Percentiles rank a stretch among this genome's conserved stretches.
phyloP scores from a whole-genome alignment of 1,284 basidiomycete genomes.

The Naganishia sp. region DNA sequence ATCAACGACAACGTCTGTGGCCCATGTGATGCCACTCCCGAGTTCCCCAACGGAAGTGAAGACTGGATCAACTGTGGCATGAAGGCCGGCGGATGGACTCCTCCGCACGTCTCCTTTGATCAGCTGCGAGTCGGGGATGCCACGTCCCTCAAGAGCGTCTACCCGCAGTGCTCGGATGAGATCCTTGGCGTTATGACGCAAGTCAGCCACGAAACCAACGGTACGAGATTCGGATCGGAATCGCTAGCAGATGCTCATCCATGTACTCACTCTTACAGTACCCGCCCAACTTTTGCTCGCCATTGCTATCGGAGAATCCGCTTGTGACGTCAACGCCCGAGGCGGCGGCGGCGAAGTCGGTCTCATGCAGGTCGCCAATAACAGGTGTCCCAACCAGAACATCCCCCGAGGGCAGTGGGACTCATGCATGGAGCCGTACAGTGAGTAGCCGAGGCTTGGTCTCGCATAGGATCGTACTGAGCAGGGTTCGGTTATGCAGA shows the following conservation, averaged over 20 bases:
- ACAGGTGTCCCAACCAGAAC: conserved; percentile 43
- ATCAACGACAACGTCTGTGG: conserved; percentile 41
- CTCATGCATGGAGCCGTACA: conserved; percentile 3
- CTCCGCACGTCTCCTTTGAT: conserved; percentile 57
- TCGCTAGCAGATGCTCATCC: conserved; percentile 3
- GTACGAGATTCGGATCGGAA: background rate
- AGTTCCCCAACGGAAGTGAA: conserved; percentile 71
- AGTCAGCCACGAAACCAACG: conserved; percentile 33
- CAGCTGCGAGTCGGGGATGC: conserved; percentile 50
- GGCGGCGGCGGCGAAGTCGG: conserved; percentile 81
- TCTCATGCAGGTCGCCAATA: conserved; percentile 72
- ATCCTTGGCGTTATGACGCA: conserved; percentile 31
- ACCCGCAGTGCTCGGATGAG: conserved; percentile 19
- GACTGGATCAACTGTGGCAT: conserved; percentile 80
- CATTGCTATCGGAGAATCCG: conserved; percentile 78
- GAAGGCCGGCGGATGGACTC: conserved; percentile 43
- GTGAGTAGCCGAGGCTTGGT: background rate
- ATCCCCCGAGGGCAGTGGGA: conserved; percentile 6
- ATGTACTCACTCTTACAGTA: conserved; percentile 49
- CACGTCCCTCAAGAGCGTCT: background rate
- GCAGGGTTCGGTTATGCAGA: conserved; percentile 4
- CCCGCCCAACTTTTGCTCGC: conserved; percentile 76
- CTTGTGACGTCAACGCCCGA: conserved; percentile 67
- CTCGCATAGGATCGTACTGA: background rate
- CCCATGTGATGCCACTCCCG: conserved; percentile 37